Evolutionary conservation across 225 moss, liverwort and hornwort genomes (phyloP).

Genomic region (Takakia lepidozioides): DNA sequence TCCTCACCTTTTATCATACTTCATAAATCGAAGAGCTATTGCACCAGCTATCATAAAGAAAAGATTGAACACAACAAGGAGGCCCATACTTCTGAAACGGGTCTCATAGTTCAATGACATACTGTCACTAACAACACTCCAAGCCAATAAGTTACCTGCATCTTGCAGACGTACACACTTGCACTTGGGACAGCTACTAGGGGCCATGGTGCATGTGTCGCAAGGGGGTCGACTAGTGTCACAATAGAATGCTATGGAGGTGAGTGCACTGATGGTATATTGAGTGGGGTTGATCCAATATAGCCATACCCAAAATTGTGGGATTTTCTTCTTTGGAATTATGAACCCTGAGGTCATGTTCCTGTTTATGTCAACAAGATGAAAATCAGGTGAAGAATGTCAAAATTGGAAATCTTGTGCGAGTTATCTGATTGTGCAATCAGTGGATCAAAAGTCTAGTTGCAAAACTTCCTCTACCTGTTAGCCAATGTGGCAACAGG

Average conservation of each 20-base stretch:
- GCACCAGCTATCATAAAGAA: slow-evolving; percentile 52
- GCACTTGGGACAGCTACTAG: slow-evolving; percentile 52
- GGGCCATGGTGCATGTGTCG: slow-evolving; percentile 29
- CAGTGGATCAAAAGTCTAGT: too few relatives aligned
- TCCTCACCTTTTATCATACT: slow-evolving; percentile 43
- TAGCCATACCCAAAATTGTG: slow-evolving; percentile 85
- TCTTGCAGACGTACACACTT: slow-evolving; percentile 49
- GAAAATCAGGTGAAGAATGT: too few relatives aligned
- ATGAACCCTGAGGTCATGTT: slow-evolving; percentile 93
- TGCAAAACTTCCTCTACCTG: too few relatives aligned
- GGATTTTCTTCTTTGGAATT: slow-evolving; percentile 68
- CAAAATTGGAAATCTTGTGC: too few relatives aligned
- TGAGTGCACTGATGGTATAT: slow-evolving; percentile 65
- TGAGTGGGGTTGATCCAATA: slow-evolving; percentile 82
- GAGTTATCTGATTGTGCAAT: too few relatives aligned
- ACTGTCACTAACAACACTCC: slow-evolving; percentile 26
- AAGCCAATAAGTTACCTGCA: slow-evolving; percentile 38
- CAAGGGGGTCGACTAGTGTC: slow-evolving; percentile 44
- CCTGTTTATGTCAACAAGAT: too few relatives aligned
- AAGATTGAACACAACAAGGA: slow-evolving; percentile 41
- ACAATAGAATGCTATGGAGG: slow-evolving; percentile 60
- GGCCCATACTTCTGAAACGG: slow-evolving; percentile 43
- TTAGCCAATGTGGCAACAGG: too few relatives aligned
- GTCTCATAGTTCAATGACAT: slow-evolving; percentile 48
- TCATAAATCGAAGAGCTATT: slow-evolving; percentile 68